These are phyloP conservation scores for Usnea hakonensis DNA, from an alignment of 495 filamentous ascomycete genomes.

Conservation along the genomic window DNA sequence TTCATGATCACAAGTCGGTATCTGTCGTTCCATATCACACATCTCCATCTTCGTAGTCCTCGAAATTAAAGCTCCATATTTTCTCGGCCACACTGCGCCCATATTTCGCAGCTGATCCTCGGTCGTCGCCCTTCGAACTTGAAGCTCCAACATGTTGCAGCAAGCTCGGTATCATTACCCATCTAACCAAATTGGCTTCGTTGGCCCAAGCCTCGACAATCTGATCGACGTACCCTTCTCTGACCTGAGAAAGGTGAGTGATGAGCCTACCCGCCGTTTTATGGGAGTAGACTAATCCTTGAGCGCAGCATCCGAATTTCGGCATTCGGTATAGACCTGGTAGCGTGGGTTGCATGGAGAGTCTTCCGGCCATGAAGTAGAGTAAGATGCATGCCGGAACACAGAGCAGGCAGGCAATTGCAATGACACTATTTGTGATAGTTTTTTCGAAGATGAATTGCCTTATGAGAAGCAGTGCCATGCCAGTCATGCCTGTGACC, in stretches of 20 bases:
- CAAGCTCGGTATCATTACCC: slow-evolving; percentile 30
- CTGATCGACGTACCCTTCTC: slow-evolving; percentile 24
- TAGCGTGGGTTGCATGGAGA: slow-evolving; percentile 31
- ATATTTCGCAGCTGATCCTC: slow-evolving; percentile 14
- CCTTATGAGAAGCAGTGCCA: slow-evolving; percentile 23
- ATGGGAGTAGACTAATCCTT: slow-evolving; percentile 32
- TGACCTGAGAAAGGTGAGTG: slow-evolving; percentile 20
- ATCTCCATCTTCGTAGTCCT: slow-evolving; percentile 7
- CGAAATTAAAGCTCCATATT: slow-evolving; percentile 25
- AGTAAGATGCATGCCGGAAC: slow-evolving; percentile 31
- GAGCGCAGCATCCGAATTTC: slow-evolving; percentile 34
- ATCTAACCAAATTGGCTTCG: slow-evolving; percentile 23
- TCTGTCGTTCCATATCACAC: neutral
- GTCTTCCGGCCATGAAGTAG: slow-evolving; percentile 34
- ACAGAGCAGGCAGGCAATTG: slow-evolving; percentile 26
- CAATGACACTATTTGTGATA: slow-evolving; percentile 27
- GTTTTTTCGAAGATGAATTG: slow-evolving; percentile 16
- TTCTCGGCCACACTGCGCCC: slow-evolving; percentile 19
- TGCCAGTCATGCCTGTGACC: slow-evolving; percentile 19
- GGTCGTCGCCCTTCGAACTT: slow-evolving; percentile 22
- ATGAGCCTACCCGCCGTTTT: slow-evolving; percentile 24
- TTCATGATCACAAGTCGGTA: neutral
- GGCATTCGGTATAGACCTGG: slow-evolving; percentile 33
- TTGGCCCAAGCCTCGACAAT: slow-evolving; percentile 35
- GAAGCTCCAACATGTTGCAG: slow-evolving; percentile 33